phyloP scores from a whole-genome alignment of 352 stramenopile genomes.

The Globisporangium abappressorium region DNA sequence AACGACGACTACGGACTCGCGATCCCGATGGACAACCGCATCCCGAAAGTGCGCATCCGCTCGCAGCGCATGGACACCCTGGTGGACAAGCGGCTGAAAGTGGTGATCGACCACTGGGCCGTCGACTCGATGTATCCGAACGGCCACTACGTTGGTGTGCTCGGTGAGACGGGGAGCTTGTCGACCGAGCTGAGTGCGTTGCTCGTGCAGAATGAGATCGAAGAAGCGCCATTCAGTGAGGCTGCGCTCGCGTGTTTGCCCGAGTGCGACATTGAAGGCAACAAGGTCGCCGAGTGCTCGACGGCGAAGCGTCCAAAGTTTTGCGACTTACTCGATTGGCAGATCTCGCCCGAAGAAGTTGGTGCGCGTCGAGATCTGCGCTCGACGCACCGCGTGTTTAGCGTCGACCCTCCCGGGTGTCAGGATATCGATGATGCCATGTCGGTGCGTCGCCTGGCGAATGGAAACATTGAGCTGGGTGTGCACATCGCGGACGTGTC shows the following conservation, averaged over 20 bases:
- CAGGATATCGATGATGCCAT: constrained; percentile 92
- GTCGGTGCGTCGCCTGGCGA: constrained; percentile 70
- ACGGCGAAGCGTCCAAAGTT: constrained; percentile 62
- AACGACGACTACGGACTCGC: constrained; percentile 72
- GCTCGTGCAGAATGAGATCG: constrained; percentile 80
- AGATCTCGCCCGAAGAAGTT: constrained; percentile 51
- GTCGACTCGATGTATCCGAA: constrained; percentile 75
- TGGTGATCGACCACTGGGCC: constrained; percentile 79
- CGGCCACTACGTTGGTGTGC: constrained; percentile 76
- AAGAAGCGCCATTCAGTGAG: constrained; percentile 85
- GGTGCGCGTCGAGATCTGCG: constrained; percentile 64
- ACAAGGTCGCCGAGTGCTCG: constrained; percentile 65
- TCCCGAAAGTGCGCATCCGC: constrained; percentile 78
- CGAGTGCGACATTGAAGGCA: constrained; percentile 63
- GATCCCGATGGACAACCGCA: constrained; percentile 78
- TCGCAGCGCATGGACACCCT: constrained; percentile 74
- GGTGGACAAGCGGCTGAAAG: constrained; percentile 76
- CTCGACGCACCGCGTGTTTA: constrained; percentile 76
- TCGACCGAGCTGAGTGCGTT: constrained; percentile 80
- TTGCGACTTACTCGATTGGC: constrained; percentile 67
- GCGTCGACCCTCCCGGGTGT: constrained; percentile 85
- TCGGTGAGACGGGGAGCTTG: constrained; percentile 57
- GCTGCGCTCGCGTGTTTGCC: constrained; percentile 80
- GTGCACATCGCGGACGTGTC: constrained; percentile 99
- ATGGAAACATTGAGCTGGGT: constrained; percentile 90